Evolutionary conservation across 2,329 filamentous ascomycete genomes (phyloP).

Genomic region (Alternaria viburni): DNA sequence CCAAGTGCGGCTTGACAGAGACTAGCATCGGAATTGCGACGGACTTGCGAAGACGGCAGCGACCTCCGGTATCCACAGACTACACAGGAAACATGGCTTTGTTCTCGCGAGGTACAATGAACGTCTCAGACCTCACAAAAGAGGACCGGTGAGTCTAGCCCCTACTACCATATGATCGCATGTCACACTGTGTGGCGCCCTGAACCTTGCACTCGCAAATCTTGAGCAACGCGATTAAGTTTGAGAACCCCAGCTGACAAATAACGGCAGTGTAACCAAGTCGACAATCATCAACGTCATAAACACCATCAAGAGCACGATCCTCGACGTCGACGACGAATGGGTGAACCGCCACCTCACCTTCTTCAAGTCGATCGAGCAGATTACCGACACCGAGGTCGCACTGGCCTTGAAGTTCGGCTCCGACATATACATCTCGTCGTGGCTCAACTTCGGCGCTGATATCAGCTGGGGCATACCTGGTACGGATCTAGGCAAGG

Average conservation of each 20-base stretch:
- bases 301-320: constrained; percentile 32
- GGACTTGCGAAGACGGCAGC: constrained; percentile 36
- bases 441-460: constrained; percentile 44
- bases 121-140: constrained; percentile 30
- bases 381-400: constrained; percentile 40
- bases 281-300: constrained; percentile 38
- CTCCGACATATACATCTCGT: constrained; percentile 44
- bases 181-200: constrained; percentile 11
- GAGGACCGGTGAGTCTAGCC: constrained; percentile 38
- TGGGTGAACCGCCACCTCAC: constrained; percentile 39
- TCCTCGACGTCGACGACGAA: constrained; percentile 37
- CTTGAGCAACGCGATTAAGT: background rate
- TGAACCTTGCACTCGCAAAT: constrained; percentile 6
- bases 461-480: constrained; percentile 44
- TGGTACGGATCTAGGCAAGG: constrained; percentile 32
- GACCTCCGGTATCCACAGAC: constrained; percentile 27
- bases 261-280: constrained; percentile 36
- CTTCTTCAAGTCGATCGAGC: constrained; percentile 38
- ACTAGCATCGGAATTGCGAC: constrained; percentile 41
- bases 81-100: constrained; percentile 45
- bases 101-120: constrained; percentile 36
- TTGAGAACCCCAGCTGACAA: constrained; percentile 15
- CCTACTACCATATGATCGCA: background rate
- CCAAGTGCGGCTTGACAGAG: constrained; percentile 21
- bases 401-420: constrained; percentile 38